These are phyloP conservation scores for Serendipita sp. DNA, from an alignment of 768 basidiomycete genomes.

Conservation along the genomic window DNA sequence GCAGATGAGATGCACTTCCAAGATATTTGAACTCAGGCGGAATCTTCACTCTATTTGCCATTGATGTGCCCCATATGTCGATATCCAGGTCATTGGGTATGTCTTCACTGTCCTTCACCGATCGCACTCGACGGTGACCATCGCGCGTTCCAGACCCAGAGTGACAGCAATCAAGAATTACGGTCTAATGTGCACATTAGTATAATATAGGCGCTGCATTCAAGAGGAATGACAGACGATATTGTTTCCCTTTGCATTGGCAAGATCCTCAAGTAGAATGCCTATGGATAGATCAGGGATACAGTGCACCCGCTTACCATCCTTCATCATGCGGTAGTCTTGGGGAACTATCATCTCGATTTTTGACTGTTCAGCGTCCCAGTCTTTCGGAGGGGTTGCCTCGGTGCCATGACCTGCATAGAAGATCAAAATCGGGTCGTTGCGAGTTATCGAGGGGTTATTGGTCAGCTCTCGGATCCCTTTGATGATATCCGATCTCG, in stretches of 20 bases:
- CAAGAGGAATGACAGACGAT: constrained; percentile 23
- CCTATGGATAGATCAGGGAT: constrained; percentile 52
- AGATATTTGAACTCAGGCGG: constrained; percentile 30
- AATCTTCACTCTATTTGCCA: constrained; percentile 20
- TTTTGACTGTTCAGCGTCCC: constrained; percentile 18
- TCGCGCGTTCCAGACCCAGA: constrained; percentile 24
- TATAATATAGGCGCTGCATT: neutral
- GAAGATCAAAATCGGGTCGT: constrained; percentile 25
- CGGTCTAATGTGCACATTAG: constrained; percentile 22
- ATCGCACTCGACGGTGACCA: neutral
- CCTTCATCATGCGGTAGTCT: constrained; percentile 20
- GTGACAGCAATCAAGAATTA: constrained; percentile 53
- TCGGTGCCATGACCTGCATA: constrained; percentile 31
- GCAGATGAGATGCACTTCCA: constrained; percentile 27
- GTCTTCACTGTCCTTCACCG: neutral
- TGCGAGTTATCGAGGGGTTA: constrained; percentile 12
- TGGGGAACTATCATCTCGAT: constrained; percentile 24
- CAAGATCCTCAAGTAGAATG: constrained; percentile 40
- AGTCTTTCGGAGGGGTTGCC: constrained; percentile 17
- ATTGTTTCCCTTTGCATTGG: constrained; percentile 44
- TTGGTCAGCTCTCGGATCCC: constrained; percentile 15
- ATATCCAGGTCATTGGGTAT: constrained; percentile 26
- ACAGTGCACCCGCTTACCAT: constrained; percentile 32
- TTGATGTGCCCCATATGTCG: constrained; percentile 31
- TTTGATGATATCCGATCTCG: constrained; percentile 21